phyloP scores from a whole-genome alignment of 2,329 filamentous ascomycete genomes.

The Cladosporium sp. region DNA sequence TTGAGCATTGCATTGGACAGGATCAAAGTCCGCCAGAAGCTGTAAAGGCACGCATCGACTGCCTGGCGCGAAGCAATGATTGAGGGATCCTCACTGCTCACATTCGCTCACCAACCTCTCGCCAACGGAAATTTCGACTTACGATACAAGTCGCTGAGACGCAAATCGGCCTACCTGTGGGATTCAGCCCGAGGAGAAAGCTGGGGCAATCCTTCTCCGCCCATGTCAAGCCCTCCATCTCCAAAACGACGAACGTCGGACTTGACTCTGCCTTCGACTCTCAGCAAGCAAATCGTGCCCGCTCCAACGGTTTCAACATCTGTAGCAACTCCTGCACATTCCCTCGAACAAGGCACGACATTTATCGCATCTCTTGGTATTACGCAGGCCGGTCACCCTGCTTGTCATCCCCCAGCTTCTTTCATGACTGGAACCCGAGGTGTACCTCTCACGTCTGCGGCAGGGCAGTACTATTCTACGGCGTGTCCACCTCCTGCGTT shows the following conservation, averaged over 20 bases:
- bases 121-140: neutral
- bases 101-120: slow-evolving; percentile 4
- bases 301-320: neutral
- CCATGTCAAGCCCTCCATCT: slow-evolving; percentile 47
- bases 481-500: neutral
- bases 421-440: neutral
- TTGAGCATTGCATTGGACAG: too few relatives aligned
- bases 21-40: neutral
- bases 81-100: slow-evolving; percentile 1
- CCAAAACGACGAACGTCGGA: slow-evolving; percentile 21
- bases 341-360: neutral
- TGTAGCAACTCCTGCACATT: neutral
- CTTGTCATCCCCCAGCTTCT: neutral
- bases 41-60: neutral
- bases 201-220: slow-evolving; percentile 41
- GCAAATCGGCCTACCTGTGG: slow-evolving; percentile 7
- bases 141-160: slow-evolving; percentile 6
- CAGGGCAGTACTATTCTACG: neutral
- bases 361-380: neutral
- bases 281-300: neutral
- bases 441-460: neutral
- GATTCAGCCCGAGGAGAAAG: neutral
- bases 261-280: slow-evolving; percentile 7
- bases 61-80: slow-evolving; percentile 7
- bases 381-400: neutral